Evolutionary conservation across 495 filamentous ascomycete genomes (phyloP).

Genomic region (Talaromyces adpressus): DNA sequence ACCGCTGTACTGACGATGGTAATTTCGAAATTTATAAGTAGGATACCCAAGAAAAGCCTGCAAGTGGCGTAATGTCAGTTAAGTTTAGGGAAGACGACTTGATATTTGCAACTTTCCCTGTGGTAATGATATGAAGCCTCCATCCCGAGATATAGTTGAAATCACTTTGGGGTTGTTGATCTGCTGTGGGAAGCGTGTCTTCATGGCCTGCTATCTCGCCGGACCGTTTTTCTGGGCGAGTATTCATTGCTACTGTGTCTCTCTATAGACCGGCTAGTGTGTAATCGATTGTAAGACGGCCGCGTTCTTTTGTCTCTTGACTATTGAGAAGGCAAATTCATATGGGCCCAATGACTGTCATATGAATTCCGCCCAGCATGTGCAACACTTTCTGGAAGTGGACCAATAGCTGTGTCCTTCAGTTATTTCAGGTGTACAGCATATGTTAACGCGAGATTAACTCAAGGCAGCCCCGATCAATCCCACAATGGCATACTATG

Average conservation of each 20-base stretch:
- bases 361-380: background rate
- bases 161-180: background rate
- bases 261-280: background rate
- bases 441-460: background rate
- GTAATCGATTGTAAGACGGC: background rate
- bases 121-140: background rate
- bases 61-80: conserved; percentile 25
- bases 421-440: background rate
- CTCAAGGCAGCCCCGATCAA: background rate
- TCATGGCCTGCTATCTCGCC: background rate
- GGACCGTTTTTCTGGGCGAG: background rate
- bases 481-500: background rate
- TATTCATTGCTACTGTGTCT: background rate
- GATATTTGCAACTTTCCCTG: background rate
- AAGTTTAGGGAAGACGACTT: background rate
- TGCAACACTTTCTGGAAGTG: background rate
- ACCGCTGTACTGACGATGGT: conserved; percentile 56
- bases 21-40: conserved; percentile 50
- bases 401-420: background rate
- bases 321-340: background rate
- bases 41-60: conserved; percentile 30
- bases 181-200: background rate
- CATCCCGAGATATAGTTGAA: background rate
- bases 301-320: background rate
- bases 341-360: background rate